Conservation (phyloP, 1,284 basidiomycete species). For the Sanghuangporus sanghuang region DNA sequence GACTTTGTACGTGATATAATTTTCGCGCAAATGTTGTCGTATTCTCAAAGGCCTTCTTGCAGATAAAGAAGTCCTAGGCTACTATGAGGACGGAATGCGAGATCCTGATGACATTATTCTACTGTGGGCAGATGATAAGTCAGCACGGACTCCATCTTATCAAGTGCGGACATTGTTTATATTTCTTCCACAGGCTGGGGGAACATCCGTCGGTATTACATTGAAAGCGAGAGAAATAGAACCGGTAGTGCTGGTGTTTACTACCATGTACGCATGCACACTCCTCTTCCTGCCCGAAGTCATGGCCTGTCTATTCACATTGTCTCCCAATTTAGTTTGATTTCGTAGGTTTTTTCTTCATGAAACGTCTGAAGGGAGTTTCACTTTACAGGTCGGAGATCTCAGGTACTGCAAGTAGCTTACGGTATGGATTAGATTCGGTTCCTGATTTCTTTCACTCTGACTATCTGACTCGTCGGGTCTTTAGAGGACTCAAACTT, state of each 20-base stretch:
- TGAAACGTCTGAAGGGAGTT: neutral
- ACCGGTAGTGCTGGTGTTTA: slow-evolving; percentile 65
- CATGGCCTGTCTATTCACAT: neutral
- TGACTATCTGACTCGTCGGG: neutral
- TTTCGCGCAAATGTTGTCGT: neutral
- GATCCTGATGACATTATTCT: slow-evolving; percentile 52
- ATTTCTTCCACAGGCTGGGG: slow-evolving; percentile 39
- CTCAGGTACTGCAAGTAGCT: slow-evolving; percentile 61
- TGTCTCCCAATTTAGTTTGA: slow-evolving; percentile 32
- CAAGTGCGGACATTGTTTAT: neutral
- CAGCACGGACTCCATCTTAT: slow-evolving; percentile 16
- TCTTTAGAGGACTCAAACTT: slow-evolving; percentile 37
- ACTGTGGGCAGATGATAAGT: slow-evolving; percentile 63
- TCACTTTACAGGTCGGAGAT: slow-evolving; percentile 39
- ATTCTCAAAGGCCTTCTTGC: slow-evolving; percentile 14
- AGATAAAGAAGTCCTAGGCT: slow-evolving; percentile 62
- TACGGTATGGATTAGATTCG: slow-evolving; percentile 30
- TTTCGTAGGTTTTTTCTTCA: slow-evolving; percentile 30
- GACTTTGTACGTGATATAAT: slow-evolving; percentile 41
- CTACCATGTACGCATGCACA: slow-evolving; percentile 47
- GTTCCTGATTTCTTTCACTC: slow-evolving; percentile 8
- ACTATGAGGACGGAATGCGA: slow-evolving; percentile 56
- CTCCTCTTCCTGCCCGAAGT: neutral
- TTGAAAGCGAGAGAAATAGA: slow-evolving; percentile 45
- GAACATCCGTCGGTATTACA: slow-evolving; percentile 53